These are phyloP conservation scores for Lactarius sanguifluus DNA, from an alignment of 768 basidiomycete species.

Conservation along the genomic window DNA sequence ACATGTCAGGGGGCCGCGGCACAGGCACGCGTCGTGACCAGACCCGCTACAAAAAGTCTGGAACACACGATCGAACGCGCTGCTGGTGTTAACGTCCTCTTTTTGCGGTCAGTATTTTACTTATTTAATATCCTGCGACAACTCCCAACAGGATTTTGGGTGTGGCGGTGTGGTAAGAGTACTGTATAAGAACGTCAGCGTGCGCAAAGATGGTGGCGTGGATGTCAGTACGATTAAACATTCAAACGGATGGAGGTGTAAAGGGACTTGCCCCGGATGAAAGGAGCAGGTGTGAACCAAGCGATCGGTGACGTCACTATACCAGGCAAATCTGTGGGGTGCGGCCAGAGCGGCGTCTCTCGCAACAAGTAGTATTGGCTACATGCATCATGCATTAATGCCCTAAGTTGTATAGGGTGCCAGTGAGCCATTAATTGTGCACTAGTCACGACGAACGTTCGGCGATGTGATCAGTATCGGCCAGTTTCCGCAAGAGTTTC, in stretches of 20 bases:
- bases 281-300: neutral
- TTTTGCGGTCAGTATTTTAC: neutral
- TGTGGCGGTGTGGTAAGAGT: constrained; percentile 55
- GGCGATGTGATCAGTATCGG: neutral
- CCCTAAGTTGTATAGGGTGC: neutral
- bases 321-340: constrained; percentile 62
- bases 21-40: neutral
- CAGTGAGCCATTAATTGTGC: neutral
- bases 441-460: constrained; percentile 4
- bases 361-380: neutral
- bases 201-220: constrained; percentile 95
- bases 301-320: constrained; percentile 64
- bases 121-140: neutral
- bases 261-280: neutral
- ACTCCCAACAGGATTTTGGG: constrained; percentile 43
- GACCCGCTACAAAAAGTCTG: neutral
- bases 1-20: neutral
- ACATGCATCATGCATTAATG: neutral
- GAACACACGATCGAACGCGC: neutral
- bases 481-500: neutral
- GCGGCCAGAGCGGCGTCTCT: constrained; percentile 68
- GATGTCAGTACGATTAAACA: constrained; percentile 31
- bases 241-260: too few species aligned
- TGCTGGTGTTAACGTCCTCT: neutral
- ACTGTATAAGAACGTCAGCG: constrained; percentile 43